These are phyloP conservation scores for Tulasnella sp. DNA, from an alignment of 768 basidiomycete species.

Conservation along the genomic window DNA sequence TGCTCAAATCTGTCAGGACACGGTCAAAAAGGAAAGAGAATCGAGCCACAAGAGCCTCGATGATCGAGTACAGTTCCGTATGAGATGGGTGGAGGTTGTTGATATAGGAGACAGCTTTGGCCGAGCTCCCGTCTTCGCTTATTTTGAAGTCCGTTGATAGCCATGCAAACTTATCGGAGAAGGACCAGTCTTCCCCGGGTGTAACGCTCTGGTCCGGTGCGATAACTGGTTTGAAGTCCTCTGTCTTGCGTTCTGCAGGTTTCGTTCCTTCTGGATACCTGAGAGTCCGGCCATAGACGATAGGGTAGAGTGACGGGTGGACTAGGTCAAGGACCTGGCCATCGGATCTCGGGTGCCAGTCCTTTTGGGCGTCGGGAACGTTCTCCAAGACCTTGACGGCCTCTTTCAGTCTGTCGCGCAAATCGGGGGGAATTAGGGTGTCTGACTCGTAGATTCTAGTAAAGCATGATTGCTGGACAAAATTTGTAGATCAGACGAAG, in stretches of 20 bases:
- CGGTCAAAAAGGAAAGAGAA: conserved; percentile 21
- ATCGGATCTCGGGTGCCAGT: conserved; percentile 55
- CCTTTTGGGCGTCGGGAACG: conserved; percentile 46
- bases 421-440: conserved; percentile 41
- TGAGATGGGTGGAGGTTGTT: conserved; percentile 33
- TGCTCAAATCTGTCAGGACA: conserved; percentile 27
- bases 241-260: not conserved
- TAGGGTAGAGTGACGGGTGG: conserved; percentile 49
- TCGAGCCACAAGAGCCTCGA: conserved; percentile 24
- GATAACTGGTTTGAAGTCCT: not conserved
- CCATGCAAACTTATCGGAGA: conserved; percentile 25
- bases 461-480: conserved; percentile 36
- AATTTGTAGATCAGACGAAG: not conserved
- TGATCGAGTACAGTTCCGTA: conserved; percentile 23
- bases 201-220: not conserved
- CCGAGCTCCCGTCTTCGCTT: not conserved
- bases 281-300: conserved; percentile 47
- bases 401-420: conserved; percentile 42
- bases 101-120: conserved; percentile 8
- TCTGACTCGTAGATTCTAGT: conserved; percentile 43
- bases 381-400: conserved; percentile 45
- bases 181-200: not conserved
- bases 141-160: conserved; percentile 32
- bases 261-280: not conserved
- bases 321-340: conserved; percentile 52